Evolutionary conservation across 805 yeast genomes (phyloP), one percentile per base, ranked within the genome.

Genomic region (Nakazawaea molendinolei): DNA sequence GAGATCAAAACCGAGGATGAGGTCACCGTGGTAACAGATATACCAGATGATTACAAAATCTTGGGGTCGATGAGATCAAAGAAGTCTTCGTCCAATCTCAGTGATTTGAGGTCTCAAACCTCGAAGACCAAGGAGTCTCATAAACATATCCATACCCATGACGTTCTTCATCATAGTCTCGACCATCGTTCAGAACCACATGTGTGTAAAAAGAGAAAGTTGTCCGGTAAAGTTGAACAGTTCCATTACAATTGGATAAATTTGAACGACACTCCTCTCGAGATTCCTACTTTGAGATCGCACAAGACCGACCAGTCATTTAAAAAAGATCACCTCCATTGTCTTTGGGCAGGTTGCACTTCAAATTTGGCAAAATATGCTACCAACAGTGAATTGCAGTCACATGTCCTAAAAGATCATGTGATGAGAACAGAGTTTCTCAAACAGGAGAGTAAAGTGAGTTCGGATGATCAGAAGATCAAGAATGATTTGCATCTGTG

Each of bases 401-500:
- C 23, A 4, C 41, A 38, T 30, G 28, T 38, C 5, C 23, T 23
- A 13, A 19, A 38, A n/a, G 28, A 31, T 20, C 39, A 36, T 17
- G 6, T 34, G 16, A 23, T 31, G 28, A 23, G 10, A 9, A 12
- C 5, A 6, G 3, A 22, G 5, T 3, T 12, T 3, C 16, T 10
- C 5, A 23, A 21, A 3, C 34, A 27, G 3, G 22, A 23, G 10
- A 17, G 16, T 17, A 23, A 31, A n/a, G n/a, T 8, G 5, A 23
- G 22, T 4, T 17, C 9, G 5, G 33, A 9, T 9, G 17, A 18
- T 14, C 19, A 14, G 7, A 5, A 10, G 8, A 5, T 9, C 23
- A 14, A n/a, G 12, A 13, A 15, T 18, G 27, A 24, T 13, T 33
- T n/a, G 25, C 21, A 67, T 33, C n/a, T n/a, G n/a, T 87, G 96